Base-by-base conservation (phyloP, 202 grass and related monocot species). In the Elaeis oleifera region DNA sequence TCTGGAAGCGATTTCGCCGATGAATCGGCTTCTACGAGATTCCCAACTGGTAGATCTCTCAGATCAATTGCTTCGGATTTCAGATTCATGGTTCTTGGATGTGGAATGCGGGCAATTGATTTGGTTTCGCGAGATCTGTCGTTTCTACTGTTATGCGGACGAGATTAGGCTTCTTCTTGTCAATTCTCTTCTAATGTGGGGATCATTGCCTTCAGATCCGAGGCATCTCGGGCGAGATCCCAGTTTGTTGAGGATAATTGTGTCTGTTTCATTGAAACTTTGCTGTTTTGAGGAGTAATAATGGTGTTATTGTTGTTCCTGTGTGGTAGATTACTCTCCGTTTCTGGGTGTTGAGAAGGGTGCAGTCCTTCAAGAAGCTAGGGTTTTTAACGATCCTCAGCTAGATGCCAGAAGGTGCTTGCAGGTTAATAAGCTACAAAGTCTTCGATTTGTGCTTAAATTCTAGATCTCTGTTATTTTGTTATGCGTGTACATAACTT, bases 341-440 rank as follows among this genome's bases (percentile, higher is more conserved):
- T 99, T 99, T 72, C 85, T 89, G 55, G 94, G 94, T 56, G 94
- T 99, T 66, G 94, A 99, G 80, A 99, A 99, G 78, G 94, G 94
- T 22, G 88, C 94, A 13, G 88, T 99, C 22, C 83, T 94, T 50
- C 94, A 99, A 84, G 94, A 99, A 83, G 94, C 88, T 11, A 83
- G 88, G 69, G 82, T 86, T 68, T 99, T 99, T 80, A 84, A 99
- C 59, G 94, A 99, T 76, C 83, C 85, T 4, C 94, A 99, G 75
- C 85, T 99, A 26, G 94, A 99, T 80, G 74, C 88, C 16, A 84
- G 94, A 28, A 80, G 80, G 60, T 99, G 94, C 83, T 99, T 85
- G 63, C 94, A 99, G 94, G 94, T 99, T 51, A 50, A 22, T 71
- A 21, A 50, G 36, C 5, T 44, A 31, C 27, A 57, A 24, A 53